Conservation (phyloP, 176 grass and related monocot genomes). For the Carex littledalei region DNA sequence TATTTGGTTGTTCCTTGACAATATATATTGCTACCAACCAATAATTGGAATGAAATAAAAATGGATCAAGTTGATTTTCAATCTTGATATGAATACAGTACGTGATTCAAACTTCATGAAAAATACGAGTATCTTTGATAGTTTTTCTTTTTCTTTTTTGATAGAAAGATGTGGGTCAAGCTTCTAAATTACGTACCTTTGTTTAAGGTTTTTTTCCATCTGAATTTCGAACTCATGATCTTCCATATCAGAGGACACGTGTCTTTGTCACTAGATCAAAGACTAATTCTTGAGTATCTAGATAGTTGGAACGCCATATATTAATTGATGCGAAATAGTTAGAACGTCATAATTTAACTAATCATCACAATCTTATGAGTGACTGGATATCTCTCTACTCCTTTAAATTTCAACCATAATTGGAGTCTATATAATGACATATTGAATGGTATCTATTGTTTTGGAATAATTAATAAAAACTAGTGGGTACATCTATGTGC, state of each 20-base stretch:
- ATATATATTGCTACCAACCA: neutral
- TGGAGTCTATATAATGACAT: neutral
- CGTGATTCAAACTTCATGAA: neutral
- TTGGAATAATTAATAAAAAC: neutral
- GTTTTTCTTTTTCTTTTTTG: no score
- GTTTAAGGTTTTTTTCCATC: no score
- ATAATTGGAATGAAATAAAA: neutral
- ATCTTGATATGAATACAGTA: neutral
- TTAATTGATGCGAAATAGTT: neutral
- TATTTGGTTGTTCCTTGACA: neutral
- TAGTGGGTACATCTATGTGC: neutral
- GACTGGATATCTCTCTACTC: neutral
- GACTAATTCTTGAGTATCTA: no score
- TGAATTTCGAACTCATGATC: no score
- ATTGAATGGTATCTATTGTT: neutral
- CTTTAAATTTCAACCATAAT: neutral
- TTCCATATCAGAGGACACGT: no score
- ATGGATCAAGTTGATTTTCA: neutral
- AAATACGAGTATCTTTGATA: no score
- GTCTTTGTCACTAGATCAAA: no score
- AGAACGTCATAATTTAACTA: neutral
- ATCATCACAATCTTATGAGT: neutral
- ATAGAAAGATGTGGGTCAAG: no score
- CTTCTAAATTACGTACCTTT: no score
- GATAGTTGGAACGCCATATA: no score